phyloP scores from a whole-genome alignment of 2,329 filamentous ascomycete species.

The Amphichorda felina region DNA sequence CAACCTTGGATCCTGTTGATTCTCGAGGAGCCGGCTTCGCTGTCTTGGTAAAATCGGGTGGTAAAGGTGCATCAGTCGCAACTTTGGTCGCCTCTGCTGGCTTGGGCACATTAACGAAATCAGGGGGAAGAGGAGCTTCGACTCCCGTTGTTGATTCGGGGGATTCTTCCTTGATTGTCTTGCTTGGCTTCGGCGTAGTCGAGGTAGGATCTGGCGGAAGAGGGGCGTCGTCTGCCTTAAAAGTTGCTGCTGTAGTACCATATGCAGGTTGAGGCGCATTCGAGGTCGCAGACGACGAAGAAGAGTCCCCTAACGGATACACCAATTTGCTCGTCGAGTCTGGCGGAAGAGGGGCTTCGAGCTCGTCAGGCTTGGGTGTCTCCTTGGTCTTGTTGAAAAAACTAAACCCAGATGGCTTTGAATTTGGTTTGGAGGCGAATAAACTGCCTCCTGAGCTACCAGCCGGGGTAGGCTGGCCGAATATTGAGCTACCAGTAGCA shows the following conservation, averaged over 20 bases:
- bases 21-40: not conserved
- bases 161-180: slow-evolving; percentile 2
- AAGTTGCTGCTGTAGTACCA: slow-evolving; percentile 13
- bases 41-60: not conserved
- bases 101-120: slow-evolving; percentile 12
- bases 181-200: slow-evolving; percentile 9
- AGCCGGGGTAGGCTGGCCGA: slow-evolving; percentile 8
- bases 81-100: not conserved
- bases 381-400: slow-evolving; percentile 12
- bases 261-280: slow-evolving; percentile 16
- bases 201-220: slow-evolving; percentile 28
- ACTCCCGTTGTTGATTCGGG: slow-evolving; percentile 10
- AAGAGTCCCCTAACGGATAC: slow-evolving; percentile 37
- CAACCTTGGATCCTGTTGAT: too few species aligned
- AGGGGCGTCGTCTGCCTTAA: slow-evolving; percentile 21
- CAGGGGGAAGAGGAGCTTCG: slow-evolving; percentile 19
- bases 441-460: slow-evolving; percentile 6
- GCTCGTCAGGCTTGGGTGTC: slow-evolving; percentile 20
- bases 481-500: slow-evolving; percentile 13
- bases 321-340: slow-evolving; percentile 41
- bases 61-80: not conserved
- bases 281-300: slow-evolving; percentile 37
- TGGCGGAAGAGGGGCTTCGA: slow-evolving; percentile 36
- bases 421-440: slow-evolving; percentile 11
- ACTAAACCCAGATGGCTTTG: slow-evolving; percentile 6